Base-by-base conservation (phyloP, 192 early-diverging fungal genomes). In the Coemansia sp. region DNA sequence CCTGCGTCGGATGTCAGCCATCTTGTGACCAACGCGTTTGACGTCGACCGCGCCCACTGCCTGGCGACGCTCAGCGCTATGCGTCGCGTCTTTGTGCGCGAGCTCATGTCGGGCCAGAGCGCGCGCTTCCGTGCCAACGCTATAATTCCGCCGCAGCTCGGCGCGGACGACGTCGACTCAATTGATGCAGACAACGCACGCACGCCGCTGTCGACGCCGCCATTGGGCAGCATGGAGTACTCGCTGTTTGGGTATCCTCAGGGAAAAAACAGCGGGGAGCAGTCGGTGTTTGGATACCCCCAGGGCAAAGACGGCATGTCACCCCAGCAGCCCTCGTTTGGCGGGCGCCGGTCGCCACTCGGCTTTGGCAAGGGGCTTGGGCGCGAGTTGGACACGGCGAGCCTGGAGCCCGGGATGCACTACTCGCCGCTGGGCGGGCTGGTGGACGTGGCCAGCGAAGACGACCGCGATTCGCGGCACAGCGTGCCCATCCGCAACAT, bases 401-500 rank as follows among this genome's bases (percentile, higher is more conserved):
- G 54, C 18, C 52, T 77, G 45, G 74, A 48, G 28, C 74, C 64
- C 11, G 76, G 65, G 1, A 27, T 56, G 38, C 53, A 67, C 40
- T 53, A 33, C 21, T 74, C 77, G 33, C 64, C 46, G 18, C 58
- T 64, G 51, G 71, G 72, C 18, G 77, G 64, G 47, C 67, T 58
- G 2, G 68, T 71, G 6, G 72, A 80, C 40, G 68, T 80, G 47
- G 71, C 76, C 28, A 79, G 69, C 44, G 58, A 81, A 22, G 69
- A 76, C 47, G 83, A 84, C 51, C 74, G 81, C 22, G 89, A 88
- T 44, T 71, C 77, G 42, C 71, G 73, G 5, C 87, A 88, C 62
- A 82, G 84, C 1, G 64, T 88, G 47, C 85, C 90, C 0, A 90
- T 90, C 9, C 82, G 84, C 19, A 79, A 83, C 49, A 90, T 90